Evolutionary conservation across 73 alveolate genomes (phyloP).

Genomic region (Uronychia binucleata): DNA sequence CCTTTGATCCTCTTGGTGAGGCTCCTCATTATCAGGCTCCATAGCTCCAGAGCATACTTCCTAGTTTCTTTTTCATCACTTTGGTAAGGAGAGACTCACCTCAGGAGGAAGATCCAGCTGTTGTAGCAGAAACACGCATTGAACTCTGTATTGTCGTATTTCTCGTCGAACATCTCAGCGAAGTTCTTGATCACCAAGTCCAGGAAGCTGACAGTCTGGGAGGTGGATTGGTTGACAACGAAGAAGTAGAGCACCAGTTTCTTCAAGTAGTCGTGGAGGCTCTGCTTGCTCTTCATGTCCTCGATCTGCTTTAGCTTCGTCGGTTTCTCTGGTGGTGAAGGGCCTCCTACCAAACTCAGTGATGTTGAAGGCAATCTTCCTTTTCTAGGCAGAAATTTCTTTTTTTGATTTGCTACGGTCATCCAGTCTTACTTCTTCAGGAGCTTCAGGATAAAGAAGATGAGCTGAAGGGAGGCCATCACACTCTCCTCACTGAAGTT

Average conservation of each 20-base stretch:
- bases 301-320: background rate
- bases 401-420: background rate
- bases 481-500: background rate
- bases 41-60: background rate
- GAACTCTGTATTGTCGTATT: background rate
- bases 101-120: background rate
- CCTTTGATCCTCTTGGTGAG: background rate
- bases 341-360: background rate
- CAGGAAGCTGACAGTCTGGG: background rate
- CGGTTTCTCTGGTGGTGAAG: background rate
- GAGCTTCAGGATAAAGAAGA: background rate
- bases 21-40: background rate
- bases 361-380: background rate
- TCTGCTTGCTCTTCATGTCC: slow-evolving; percentile 1
- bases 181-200: background rate
- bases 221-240: background rate
- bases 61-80: background rate
- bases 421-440: background rate
- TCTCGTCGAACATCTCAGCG: background rate
- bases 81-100: background rate
- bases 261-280: background rate
- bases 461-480: background rate
- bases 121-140: background rate
- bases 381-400: background rate
- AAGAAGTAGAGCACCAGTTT: background rate